phyloP scores from a whole-genome alignment of 2,329 filamentous ascomycete species.

The Immersiporthe knoxdaviesiana region DNA sequence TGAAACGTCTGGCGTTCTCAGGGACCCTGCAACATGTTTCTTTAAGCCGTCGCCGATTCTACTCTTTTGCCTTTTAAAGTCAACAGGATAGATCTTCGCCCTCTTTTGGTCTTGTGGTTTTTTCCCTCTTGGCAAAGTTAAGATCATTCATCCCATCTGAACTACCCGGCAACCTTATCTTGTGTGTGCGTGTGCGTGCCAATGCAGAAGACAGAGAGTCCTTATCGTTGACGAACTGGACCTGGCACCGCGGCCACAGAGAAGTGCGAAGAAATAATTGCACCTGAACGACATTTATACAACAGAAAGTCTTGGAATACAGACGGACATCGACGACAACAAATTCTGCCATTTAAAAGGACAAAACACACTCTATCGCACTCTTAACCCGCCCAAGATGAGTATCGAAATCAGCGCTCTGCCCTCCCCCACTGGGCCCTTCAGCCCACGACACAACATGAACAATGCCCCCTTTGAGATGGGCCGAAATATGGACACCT shows the following conservation, averaged over 20 bases:
- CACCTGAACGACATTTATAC: background rate
- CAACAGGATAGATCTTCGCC: background rate
- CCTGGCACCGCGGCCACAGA: background rate
- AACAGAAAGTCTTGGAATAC: background rate
- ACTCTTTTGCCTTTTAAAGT: background rate
- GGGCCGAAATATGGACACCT: constrained; percentile 2
- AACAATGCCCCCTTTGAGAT: constrained; percentile 7
- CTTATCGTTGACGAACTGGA: background rate
- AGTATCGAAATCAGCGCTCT: constrained; percentile 24
- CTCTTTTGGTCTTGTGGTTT: background rate
- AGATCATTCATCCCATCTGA: background rate
- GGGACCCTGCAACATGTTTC: background rate
- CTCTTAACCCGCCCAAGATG: constrained; percentile 8
- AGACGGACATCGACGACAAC: background rate
- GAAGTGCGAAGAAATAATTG: background rate
- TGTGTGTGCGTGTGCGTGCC: background rate
- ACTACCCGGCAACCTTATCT: background rate
- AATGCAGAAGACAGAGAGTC: background rate
- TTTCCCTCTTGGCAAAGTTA: background rate
- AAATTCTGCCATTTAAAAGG: no score
- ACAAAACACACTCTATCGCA: no score
- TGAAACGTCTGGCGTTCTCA: constrained; percentile 25
- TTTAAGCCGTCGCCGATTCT: background rate
- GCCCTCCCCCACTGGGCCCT: constrained; percentile 25
- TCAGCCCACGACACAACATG: constrained; percentile 22